Evolutionary conservation across 176 grass and related monocot species (phyloP), one percentile per base, ranked within the genome.

Genomic region (Avena sativa): DNA sequence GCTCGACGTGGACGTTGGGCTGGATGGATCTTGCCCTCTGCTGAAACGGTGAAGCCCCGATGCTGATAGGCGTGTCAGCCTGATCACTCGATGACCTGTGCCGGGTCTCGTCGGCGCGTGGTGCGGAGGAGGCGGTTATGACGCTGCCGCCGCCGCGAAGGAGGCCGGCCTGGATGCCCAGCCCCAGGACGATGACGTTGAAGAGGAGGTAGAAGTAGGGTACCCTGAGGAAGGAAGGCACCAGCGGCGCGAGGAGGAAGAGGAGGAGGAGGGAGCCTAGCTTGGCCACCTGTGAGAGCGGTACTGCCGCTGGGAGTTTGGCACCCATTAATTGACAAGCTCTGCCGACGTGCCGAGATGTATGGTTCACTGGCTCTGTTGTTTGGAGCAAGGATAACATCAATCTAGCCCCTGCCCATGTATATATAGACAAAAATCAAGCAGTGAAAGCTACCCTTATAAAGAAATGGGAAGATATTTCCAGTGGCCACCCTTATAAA

Each of bases 141-240:
- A 3, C 8, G 48, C 32, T 34, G 32, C 25, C 8, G 13, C 73
- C 21, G 13, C 44, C 48, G 74, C 49, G 25, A 12, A 76, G 74
- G 74, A 76, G 49, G 25, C 74, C 74, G 50, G 73, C 73, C 48
- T 53, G 73, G 48, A 76, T 30, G 73, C 73, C 73, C 3, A 76
- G 73, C 6, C 21, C 73, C 1, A 76, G 48, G 73, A 76, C 73
- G 73, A 76, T 76, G 48, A 26, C 73, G 21, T 76, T 76, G 73
- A 76, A 76, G 48, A 76, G 47, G 23, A 76, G 23, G 73, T 76
- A 76, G 73, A 49, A 50, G 73, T 76, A 76, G 14, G 73, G 47
- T 15, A 76, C 14, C 73, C 73, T 52, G 73, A 76, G 73, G 73
- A 76, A 76, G 73, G 73, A 26, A 9, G 73, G 73, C 48, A 76